phyloP scores from a whole-genome alignment of 139 green algal genomes.

The Diplosphaera chodatii region DNA sequence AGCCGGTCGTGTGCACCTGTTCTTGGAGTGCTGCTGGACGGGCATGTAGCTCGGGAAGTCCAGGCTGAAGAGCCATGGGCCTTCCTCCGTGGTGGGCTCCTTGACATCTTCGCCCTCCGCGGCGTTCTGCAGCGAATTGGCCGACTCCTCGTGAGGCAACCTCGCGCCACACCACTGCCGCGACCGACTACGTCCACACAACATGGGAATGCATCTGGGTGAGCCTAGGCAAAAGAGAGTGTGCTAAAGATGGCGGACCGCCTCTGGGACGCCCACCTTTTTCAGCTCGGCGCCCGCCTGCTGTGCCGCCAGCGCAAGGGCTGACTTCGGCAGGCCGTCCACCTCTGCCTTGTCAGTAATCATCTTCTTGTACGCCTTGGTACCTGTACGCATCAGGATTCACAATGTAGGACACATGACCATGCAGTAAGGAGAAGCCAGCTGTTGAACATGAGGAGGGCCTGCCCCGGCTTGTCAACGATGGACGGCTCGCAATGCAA shows the following conservation, averaged over 20 bases:
- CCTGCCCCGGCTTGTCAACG: too few species aligned
- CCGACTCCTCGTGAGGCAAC: too few species aligned
- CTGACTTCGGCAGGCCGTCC: slow-evolving; percentile 33
- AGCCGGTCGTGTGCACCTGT: slow-evolving; percentile 30
- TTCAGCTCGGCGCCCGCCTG: slow-evolving; percentile 18
- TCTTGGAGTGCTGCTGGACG: slow-evolving; percentile 81
- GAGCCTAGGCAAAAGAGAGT: too few species aligned
- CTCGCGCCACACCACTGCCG: too few species aligned
- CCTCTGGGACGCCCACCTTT: neutral
- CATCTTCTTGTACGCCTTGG: slow-evolving; percentile 77
- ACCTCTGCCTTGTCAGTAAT: slow-evolving; percentile 72
- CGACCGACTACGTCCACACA: too few species aligned
- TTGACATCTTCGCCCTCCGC: slow-evolving; percentile 52
- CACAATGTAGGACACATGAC: neutral
- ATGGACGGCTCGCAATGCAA: too few species aligned
- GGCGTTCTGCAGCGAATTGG: too few species aligned
- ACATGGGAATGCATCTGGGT: too few species aligned
- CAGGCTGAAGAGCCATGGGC: slow-evolving; percentile 92
- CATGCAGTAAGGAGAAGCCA: too few species aligned
- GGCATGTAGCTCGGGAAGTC: slow-evolving; percentile 88
- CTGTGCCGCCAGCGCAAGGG: slow-evolving; percentile 53
- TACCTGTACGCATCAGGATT: too few species aligned
- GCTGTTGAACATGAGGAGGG: too few species aligned
- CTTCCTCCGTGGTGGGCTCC: slow-evolving; percentile 67
- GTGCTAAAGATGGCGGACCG: too few species aligned